These are phyloP conservation scores for Flagelloscypha sp. DNA, from an alignment of 768 basidiomycete genomes.

Conservation along the genomic window DNA sequence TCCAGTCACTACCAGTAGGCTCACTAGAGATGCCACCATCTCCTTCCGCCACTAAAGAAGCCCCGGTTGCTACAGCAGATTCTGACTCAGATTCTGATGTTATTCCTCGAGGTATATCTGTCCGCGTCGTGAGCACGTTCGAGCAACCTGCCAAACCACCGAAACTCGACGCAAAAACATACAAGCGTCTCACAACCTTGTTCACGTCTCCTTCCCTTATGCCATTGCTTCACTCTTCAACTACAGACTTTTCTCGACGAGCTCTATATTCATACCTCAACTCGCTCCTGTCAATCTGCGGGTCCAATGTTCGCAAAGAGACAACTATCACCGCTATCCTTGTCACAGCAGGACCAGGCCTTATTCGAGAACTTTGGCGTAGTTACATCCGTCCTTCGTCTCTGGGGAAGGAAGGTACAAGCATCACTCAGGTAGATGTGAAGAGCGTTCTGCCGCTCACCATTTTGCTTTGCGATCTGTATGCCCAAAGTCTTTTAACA, in stretches of 20 bases:
- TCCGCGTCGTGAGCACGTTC: conserved; percentile 31
- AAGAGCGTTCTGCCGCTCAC: conserved; percentile 40
- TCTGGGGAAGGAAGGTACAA: conserved; percentile 50
- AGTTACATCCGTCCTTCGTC: conserved; percentile 51
- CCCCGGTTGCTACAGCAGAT: conserved; percentile 17
- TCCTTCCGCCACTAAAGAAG: conserved; percentile 17
- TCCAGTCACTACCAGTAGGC: conserved; percentile 46
- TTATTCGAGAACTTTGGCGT: conserved; percentile 72
- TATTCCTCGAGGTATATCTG: conserved; percentile 12
- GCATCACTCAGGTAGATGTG: conserved; percentile 4
- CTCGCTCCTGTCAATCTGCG: conserved; percentile 12
- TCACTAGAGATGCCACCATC: conserved; percentile 50
- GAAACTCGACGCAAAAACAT: conserved; percentile 48
- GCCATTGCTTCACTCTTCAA: too few species aligned
- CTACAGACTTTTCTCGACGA: conserved; percentile 22
- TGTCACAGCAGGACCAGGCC: conserved; percentile 43
- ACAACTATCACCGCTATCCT: conserved; percentile 47
- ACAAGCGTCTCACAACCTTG: conserved; percentile 53
- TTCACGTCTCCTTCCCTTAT: conserved; percentile 39
- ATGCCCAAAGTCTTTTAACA: conserved; percentile 76
- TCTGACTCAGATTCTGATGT: conserved; percentile 35
- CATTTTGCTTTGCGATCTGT: conserved; percentile 72
- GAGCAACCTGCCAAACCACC: conserved; percentile 10
- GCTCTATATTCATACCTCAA: conserved; percentile 1
- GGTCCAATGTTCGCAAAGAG: conserved; percentile 39